Conservation (phyloP, 148 eudicot species). For the Spergularia bocconei region DNA sequence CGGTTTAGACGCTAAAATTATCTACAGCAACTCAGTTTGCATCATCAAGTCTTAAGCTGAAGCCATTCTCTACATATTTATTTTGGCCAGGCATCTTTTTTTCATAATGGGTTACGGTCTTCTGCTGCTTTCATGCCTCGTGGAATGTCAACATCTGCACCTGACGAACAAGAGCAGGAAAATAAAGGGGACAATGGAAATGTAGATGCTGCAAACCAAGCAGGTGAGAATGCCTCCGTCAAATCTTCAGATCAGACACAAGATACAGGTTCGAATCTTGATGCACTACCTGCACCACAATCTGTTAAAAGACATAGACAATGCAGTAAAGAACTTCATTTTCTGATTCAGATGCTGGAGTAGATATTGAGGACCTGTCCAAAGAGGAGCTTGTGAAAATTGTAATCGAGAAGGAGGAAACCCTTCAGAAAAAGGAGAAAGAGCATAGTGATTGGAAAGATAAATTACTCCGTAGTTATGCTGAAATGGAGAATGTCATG, state of each 20-base stretch:
- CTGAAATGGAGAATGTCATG: slow-evolving; percentile 87
- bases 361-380: slow-evolving; percentile 48
- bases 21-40: not conserved
- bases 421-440: slow-evolving; percentile 46
- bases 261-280: slow-evolving; percentile 44
- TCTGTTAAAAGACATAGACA: slow-evolving; percentile 27
- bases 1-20: not conserved
- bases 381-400: slow-evolving; percentile 72
- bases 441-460: slow-evolving; percentile 66
- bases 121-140: slow-evolving; percentile 37
- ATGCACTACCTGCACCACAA: slow-evolving; percentile 23
- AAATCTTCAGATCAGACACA: slow-evolving; percentile 29
- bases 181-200: slow-evolving; percentile 32
- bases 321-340: slow-evolving; percentile 42
- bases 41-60: not conserved
- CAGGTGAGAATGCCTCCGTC: slow-evolving; percentile 33
- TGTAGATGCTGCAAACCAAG: slow-evolving; percentile 21
- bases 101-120: slow-evolving; percentile 30
- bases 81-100: slow-evolving; percentile 37
- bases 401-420: slow-evolving; percentile 61
- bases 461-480: slow-evolving; percentile 66
- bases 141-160: slow-evolving; percentile 70
- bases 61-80: not conserved
- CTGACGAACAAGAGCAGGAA: slow-evolving; percentile 50
- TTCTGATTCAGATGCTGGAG: slow-evolving; percentile 61